Percentiles rank a stretch among this genome's conserved stretches.
phyloP scores from a whole-genome alignment of 225 moss, liverwort and hornwort genomes.

The Bryum argenteum region DNA sequence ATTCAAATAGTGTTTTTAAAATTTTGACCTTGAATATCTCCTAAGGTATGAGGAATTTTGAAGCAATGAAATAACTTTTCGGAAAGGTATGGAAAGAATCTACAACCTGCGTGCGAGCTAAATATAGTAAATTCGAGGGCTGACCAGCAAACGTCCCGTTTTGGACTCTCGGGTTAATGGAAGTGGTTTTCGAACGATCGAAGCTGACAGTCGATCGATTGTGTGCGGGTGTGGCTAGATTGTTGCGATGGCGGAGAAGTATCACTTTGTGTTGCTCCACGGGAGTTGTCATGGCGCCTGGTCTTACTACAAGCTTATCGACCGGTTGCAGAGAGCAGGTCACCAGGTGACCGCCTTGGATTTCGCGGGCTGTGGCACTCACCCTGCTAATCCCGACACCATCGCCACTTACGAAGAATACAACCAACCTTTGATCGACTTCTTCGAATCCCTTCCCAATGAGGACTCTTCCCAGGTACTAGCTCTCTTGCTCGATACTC shows the following conservation, averaged over 20 bases:
- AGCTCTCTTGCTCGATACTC: background rate
- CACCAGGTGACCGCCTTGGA: slow-evolving; percentile 38
- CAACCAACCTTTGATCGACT: slow-evolving; percentile 28
- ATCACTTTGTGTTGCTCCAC: slow-evolving; percentile 36
- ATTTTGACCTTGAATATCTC: no score
- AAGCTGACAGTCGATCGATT: no score
- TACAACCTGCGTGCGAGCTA: no score
- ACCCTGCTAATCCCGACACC: slow-evolving; percentile 10
- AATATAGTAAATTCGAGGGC: no score
- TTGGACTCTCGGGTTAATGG: no score
- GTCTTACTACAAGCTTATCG: slow-evolving; percentile 29
- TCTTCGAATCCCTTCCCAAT: slow-evolving; percentile 19
- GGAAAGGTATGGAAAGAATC: no score
- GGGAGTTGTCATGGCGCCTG: slow-evolving; percentile 35
- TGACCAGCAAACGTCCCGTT: no score
- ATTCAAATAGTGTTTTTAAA: no score
- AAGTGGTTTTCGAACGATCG: no score
- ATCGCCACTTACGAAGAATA: slow-evolving; percentile 30
- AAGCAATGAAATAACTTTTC: no score
- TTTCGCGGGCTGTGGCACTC: slow-evolving; percentile 12
- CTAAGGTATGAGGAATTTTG: no score
- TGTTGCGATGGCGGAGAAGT: background rate
- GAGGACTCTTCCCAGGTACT: background rate
- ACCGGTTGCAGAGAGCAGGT: slow-evolving; percentile 23
- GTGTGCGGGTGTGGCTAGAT: no score